Conservation (phyloP, 2,329 filamentous ascomycete species). For the Myriosclerotinia scirpicola region DNA sequence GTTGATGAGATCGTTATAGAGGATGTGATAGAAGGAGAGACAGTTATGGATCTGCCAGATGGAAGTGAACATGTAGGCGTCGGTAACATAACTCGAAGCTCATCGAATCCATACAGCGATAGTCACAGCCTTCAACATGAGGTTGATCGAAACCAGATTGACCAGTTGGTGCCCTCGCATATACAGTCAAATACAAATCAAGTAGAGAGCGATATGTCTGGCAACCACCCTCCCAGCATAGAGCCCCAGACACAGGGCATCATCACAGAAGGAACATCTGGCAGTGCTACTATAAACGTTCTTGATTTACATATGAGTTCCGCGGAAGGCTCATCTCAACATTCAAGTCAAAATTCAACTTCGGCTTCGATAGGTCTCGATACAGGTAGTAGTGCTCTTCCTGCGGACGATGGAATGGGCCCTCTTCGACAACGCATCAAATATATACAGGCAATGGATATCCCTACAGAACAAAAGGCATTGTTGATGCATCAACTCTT, state of each 20-base stretch:
- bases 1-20: slow-evolving; percentile 32
- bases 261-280: slow-evolving; percentile 27
- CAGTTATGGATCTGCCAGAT: slow-evolving; percentile 12
- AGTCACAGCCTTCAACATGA: not conserved
- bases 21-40: slow-evolving; percentile 16
- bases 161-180: not conserved
- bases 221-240: slow-evolving; percentile 35
- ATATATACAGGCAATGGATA: slow-evolving; percentile 61
- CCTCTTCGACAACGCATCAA: slow-evolving; percentile 66
- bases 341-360: slow-evolving; percentile 31
- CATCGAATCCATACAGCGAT: slow-evolving; percentile 28
- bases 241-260: slow-evolving; percentile 34
- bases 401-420: slow-evolving; percentile 79
- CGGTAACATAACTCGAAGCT: slow-evolving; percentile 18
- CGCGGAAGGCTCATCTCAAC: slow-evolving; percentile 32
- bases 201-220: slow-evolving; percentile 34
- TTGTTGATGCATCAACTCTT: slow-evolving; percentile 69
- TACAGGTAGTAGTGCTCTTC: slow-evolving; percentile 42
- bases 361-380: slow-evolving; percentile 26
- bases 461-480: slow-evolving; percentile 65
- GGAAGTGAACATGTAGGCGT: not conserved
- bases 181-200: slow-evolving; percentile 29
- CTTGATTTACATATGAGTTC: slow-evolving; percentile 31
- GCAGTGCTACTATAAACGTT: slow-evolving; percentile 20
- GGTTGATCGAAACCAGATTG: not conserved